Percentiles rank a stretch among this genome's conserved stretches.
phyloP scores from a whole-genome alignment of 176 grass and related monocot species.

The Luzula sylvatica region DNA sequence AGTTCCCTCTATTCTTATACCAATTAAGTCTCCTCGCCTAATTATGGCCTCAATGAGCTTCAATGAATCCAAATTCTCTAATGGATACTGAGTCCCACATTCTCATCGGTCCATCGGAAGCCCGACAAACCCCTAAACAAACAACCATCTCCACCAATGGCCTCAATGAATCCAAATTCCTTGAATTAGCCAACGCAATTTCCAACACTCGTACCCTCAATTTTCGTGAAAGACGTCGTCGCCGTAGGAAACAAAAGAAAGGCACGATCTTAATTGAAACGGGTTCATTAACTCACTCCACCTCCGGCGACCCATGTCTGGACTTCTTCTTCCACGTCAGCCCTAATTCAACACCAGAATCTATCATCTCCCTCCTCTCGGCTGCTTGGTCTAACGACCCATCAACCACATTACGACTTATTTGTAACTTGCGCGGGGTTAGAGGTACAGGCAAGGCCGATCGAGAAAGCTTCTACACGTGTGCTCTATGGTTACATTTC shows the following conservation, averaged over 20 bases:
- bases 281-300: conserved; percentile 22
- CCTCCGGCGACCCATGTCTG: conserved; percentile 42
- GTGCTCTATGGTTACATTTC: conserved; percentile 20
- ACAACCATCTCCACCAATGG: background rate
- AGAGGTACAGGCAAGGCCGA: conserved; percentile 30
- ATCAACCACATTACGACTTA: conserved; percentile 29
- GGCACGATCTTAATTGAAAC: conserved; percentile 29
- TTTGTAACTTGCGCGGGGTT: conserved; percentile 36
- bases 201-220: conserved; percentile 18
- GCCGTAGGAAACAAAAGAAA: background rate
- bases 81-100: background rate
- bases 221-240: background rate
- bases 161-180: background rate
- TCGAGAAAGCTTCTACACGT: conserved; percentile 29
- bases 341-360: background rate
- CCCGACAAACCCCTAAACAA: background rate
- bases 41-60: no score
- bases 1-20: conserved; percentile 30
- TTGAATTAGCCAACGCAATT: conserved; percentile 1
- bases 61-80: background rate
- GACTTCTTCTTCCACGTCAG: conserved; percentile 75
- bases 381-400: conserved; percentile 29
- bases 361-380: conserved; percentile 17
- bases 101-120: conserved; percentile 29
- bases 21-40: background rate